A percentile compares a stretch with the other conserved stretches of the same genome.
Conservation (phyloP, 257 asterid genomes). For the Ehretia macrophylla region DNA sequence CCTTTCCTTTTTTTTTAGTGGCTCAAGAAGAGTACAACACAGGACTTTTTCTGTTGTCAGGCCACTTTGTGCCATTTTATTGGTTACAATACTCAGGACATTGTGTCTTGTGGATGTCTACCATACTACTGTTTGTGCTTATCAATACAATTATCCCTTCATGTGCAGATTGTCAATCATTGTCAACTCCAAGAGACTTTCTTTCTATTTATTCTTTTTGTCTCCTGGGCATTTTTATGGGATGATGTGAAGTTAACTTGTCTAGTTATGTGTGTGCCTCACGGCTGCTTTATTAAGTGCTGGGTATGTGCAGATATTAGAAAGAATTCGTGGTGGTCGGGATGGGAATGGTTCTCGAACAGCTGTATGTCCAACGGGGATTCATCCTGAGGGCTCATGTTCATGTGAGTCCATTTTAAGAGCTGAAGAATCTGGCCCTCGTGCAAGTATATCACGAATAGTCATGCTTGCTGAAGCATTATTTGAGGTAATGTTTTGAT, state of each 20-base stretch:
- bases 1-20: too few relatives aligned
- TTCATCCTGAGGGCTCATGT: conserved; percentile 73
- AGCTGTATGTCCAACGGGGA: conserved; percentile 63
- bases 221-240: not conserved
- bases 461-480: conserved; percentile 95
- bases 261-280: not conserved
- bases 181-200: not conserved
- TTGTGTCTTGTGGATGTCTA: not conserved
- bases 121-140: not conserved
- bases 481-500: conserved; percentile 66
- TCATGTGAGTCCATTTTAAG: conserved; percentile 59
- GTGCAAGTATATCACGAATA: conserved; percentile 80
- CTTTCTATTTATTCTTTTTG: not conserved
- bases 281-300: conserved; percentile 9
- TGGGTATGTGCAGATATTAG: conserved; percentile 54
- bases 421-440: conserved; percentile 50
- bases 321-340: conserved; percentile 51
- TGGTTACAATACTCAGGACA: not conserved
- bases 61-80: too few relatives aligned
- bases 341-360: conserved; percentile 38
- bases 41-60: too few relatives aligned
- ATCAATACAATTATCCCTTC: not conserved
- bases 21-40: too few relatives aligned
- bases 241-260: too few relatives aligned
- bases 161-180: not conserved